Evolutionary conservation across 768 basidiomycete species (phyloP), one percentile per base, ranked within the genome.

Genomic region (Lactarius hatsudake): DNA sequence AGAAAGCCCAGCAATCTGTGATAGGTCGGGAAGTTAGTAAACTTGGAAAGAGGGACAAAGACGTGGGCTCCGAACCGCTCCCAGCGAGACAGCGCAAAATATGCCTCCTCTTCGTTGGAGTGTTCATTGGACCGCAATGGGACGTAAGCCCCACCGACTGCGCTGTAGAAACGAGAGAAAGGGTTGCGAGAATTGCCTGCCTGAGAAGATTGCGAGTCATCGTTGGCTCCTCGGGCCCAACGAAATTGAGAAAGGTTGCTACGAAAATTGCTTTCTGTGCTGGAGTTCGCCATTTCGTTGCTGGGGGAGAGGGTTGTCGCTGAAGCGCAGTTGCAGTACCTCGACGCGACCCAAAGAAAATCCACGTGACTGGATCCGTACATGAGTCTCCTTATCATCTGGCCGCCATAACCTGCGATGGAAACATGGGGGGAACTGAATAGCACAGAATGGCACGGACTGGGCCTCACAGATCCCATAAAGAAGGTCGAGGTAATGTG

Each of bases 31-130:
- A 65, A 26, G 28, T 48, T 17, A 61, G 5, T 61, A 55, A n/a
- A 15, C 51, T 26, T 23, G 2, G 70, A n/a, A n/a, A 68, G 42
- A 15, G 59, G 55, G 63, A 23, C 28, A 12, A n/a, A 17, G 56
- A 12, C 26, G 0, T 13, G 64, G 32, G 23, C 17, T 3, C 73
- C 79, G 70, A 74, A 90, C 90, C 96, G 83, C 76, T 98, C 96
- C 96, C 96, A 98, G 77, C 95, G 83, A 62, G 90, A 90, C 45
- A 96, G 79, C 53, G 91, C 90, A 77, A 97, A 93, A 84, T 90
- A 96, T 2, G 96, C 96, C 74, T 98, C 94, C 72, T 98, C 96
- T 76, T 99, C 96, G 76, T 94, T 94, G 36, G 90, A 89, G 54
- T 86, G 83, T 71, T 94, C 93, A 68, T 75, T 85, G 3, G 90